phyloP scores from a whole-genome alignment of 2,329 filamentous ascomycete species.

The Colletotrichum coccodes region DNA sequence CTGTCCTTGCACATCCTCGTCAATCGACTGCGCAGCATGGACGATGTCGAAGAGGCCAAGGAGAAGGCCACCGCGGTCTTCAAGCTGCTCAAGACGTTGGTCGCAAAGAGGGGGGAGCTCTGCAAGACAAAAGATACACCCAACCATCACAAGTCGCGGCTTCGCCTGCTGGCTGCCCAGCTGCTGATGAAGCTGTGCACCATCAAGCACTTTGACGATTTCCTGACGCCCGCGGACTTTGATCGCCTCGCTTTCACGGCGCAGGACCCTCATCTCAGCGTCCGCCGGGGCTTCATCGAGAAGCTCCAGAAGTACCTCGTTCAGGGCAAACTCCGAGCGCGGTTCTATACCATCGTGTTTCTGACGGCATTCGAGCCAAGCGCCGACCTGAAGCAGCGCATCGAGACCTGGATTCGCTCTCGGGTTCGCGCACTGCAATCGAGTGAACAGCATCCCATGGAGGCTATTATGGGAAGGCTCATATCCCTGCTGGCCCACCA shows the following conservation, averaged over 20 bases:
- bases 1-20: slow-evolving; percentile 87
- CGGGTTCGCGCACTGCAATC: slow-evolving; percentile 74
- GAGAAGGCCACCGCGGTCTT: slow-evolving; percentile 76
- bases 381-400: slow-evolving; percentile 75
- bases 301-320: slow-evolving; percentile 93
- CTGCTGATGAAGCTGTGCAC: slow-evolving; percentile 86
- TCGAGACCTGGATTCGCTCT: slow-evolving; percentile 90
- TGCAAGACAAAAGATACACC: slow-evolving; percentile 82
- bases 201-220: slow-evolving; percentile 78
- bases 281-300: slow-evolving; percentile 82
- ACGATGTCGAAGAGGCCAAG: slow-evolving; percentile 62
- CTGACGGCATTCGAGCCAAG: slow-evolving; percentile 91
- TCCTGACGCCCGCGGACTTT: slow-evolving; percentile 79
- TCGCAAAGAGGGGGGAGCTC: slow-evolving; percentile 82
- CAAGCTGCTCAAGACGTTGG: slow-evolving; percentile 80
- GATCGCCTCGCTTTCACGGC: slow-evolving; percentile 83
- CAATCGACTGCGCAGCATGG: slow-evolving; percentile 78
- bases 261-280: slow-evolving; percentile 79
- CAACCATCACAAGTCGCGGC: slow-evolving; percentile 78
- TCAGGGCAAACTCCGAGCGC: slow-evolving; percentile 72
- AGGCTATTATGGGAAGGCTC: slow-evolving; percentile 83
- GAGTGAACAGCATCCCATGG: slow-evolving; percentile 74
- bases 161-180: slow-evolving; percentile 84
- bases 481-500: slow-evolving; percentile 93
- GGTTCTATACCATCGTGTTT: slow-evolving; percentile 92